Percentiles rank a stretch among this genome's conserved stretches.
These are phyloP conservation scores for Didymella sp. DNA, from an alignment of 2,329 filamentous ascomycete genomes.

Conservation along the genomic window DNA sequence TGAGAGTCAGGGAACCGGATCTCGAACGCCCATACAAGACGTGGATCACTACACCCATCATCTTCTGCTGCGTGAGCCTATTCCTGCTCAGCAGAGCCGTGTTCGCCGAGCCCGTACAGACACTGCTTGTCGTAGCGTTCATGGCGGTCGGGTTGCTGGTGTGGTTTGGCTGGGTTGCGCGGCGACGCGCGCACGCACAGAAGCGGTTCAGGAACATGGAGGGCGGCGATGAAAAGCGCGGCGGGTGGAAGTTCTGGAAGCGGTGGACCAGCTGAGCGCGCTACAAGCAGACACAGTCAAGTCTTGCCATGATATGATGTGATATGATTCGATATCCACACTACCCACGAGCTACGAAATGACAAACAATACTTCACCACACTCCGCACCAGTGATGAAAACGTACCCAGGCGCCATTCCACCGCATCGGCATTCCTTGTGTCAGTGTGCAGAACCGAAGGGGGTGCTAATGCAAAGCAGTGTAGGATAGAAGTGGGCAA, in stretches of 20 bases:
- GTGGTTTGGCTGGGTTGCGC: slow-evolving; percentile 84
- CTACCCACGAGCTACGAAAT: too few relatives aligned
- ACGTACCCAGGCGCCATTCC: too few relatives aligned
- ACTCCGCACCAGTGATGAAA: too few relatives aligned
- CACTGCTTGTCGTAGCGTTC: slow-evolving; percentile 83
- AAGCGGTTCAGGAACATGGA: slow-evolving; percentile 34
- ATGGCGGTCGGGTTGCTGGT: slow-evolving; percentile 83
- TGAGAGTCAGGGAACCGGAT: slow-evolving; percentile 84
- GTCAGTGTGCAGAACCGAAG: too few relatives aligned
- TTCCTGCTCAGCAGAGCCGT: slow-evolving; percentile 89
- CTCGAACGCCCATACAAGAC: slow-evolving; percentile 92
- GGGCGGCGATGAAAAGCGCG: slow-evolving; percentile 33
- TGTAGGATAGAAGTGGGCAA: too few relatives aligned
- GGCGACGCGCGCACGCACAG: slow-evolving; percentile 46
- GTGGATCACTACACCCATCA: slow-evolving; percentile 96
- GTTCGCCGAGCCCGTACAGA: slow-evolving; percentile 90
- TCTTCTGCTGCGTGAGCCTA: slow-evolving; percentile 96
- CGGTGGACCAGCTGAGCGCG: slow-evolving; percentile 40
- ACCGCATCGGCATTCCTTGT: too few relatives aligned
- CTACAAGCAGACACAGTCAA: too few relatives aligned
- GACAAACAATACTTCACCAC: too few relatives aligned
- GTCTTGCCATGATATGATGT: too few relatives aligned
- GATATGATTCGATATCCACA: too few relatives aligned
- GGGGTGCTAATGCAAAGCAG: too few relatives aligned
- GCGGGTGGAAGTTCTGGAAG: slow-evolving; percentile 57